phyloP scores from a whole-genome alignment of 345 rosid genomes.

The Eutrema heterophyllum region DNA sequence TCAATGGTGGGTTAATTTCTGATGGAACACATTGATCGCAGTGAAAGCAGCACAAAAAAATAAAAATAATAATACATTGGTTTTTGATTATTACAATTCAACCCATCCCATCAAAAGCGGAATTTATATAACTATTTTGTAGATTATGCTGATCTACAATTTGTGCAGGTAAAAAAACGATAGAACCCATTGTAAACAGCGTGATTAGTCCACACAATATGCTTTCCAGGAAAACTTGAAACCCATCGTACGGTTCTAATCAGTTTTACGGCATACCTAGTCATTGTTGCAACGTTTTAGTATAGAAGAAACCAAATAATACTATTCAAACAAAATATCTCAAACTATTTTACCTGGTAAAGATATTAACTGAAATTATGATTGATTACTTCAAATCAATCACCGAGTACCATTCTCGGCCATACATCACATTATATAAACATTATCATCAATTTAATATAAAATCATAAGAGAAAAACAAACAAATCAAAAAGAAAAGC shows the following conservation, averaged over 20 bases:
- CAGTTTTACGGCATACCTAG: not conserved
- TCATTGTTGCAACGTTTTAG: not conserved
- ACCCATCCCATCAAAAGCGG: not conserved
- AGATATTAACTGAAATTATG: not conserved
- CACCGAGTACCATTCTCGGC: not conserved
- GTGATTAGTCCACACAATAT: not conserved
- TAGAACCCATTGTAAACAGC: not conserved
- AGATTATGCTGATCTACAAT: not conserved
- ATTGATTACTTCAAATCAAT: not conserved
- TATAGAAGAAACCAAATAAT: not conserved
- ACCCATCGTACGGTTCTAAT: not conserved
- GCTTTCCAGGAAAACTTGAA: not conserved
- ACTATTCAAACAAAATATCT: not conserved
- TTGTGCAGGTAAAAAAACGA: not conserved
- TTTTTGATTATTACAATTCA: not conserved
- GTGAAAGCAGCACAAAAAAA: not conserved
- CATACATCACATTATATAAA: not conserved
- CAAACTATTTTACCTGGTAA: not conserved
- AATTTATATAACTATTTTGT: not conserved
- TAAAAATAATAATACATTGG: not conserved
- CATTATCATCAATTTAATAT: not conserved
- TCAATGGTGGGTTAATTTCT: not conserved
- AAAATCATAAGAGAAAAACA: not conserved
- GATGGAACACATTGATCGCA: conserved; percentile 4
- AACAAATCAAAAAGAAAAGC: not conserved